Evolutionary conservation across 169 alveolate species (phyloP).

Genomic region (Plasmodium vivax): DNA sequence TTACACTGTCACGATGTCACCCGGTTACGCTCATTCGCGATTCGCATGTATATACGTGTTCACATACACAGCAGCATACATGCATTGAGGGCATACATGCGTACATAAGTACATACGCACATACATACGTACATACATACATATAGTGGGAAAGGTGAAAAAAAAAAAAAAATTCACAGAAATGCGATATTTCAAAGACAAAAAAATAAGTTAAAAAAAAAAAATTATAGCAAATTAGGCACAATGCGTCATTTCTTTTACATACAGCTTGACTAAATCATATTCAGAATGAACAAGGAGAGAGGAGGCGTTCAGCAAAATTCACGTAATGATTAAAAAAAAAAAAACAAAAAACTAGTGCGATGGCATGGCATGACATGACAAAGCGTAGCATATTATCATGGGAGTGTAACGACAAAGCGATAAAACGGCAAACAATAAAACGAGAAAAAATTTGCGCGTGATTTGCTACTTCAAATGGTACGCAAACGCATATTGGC

Average conservation of each 20-base stretch:
- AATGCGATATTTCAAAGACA: conserved; percentile 13
- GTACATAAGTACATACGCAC: background rate
- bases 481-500: background rate
- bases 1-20: no score
- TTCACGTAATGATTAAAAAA: background rate
- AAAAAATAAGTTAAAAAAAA: background rate
- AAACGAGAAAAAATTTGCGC: background rate
- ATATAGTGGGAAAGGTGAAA: background rate
- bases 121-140: background rate
- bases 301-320: background rate
- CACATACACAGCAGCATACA: background rate
- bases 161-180: background rate
- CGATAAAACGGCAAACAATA: background rate
- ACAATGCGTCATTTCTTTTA: background rate
- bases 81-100: background rate
- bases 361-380: background rate
- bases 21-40: background rate
- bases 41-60: background rate
- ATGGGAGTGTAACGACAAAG: background rate
- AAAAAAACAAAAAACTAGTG: background rate
- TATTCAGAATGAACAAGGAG: background rate
- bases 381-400: background rate
- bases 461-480: background rate
- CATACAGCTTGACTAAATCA: background rate
- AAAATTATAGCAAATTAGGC: background rate